These are phyloP conservation scores for Triangularia setosa DNA, from an alignment of 2,329 filamentous ascomycete genomes.

Conservation along the genomic window DNA sequence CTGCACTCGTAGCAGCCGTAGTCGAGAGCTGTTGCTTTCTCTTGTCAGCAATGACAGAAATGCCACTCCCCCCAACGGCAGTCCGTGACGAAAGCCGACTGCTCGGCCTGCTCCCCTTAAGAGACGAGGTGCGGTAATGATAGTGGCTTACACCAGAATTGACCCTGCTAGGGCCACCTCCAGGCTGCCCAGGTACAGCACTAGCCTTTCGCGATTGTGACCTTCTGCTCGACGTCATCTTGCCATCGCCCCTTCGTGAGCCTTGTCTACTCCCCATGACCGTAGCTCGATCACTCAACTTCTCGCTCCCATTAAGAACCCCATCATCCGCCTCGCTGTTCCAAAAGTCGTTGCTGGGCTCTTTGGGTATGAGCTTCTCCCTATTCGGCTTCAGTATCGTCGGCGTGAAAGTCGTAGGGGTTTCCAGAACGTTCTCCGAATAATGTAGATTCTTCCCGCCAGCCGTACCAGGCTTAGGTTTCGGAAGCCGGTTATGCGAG, in stretches of 20 bases:
- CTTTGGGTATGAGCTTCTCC: constrained; percentile 27
- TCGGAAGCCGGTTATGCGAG: constrained; percentile 70
- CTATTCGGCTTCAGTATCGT: constrained; percentile 32
- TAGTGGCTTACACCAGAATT: constrained; percentile 43
- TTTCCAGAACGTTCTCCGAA: constrained; percentile 83
- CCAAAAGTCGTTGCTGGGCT: constrained; percentile 55
- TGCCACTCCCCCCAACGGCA: constrained; percentile 12
- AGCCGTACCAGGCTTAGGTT: constrained; percentile 62
- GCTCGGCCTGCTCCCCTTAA: constrained; percentile 28
- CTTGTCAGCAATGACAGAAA: constrained; percentile 30
- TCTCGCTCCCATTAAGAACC: constrained; percentile 41
- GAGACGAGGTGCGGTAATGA: constrained; percentile 25
- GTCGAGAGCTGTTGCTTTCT: constrained; percentile 33
- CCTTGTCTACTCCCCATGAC: constrained; percentile 50
- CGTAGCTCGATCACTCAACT: constrained; percentile 47
- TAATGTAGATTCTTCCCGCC: constrained; percentile 89
- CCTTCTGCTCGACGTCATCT: constrained; percentile 44
- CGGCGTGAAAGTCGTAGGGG: constrained; percentile 41
- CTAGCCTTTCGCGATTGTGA: constrained; percentile 58
- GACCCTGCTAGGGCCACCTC: constrained; percentile 38
- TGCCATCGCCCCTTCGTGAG: constrained; percentile 50
- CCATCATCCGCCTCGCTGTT: constrained; percentile 71
- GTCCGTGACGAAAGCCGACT: constrained; percentile 29
- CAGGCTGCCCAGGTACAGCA: constrained; percentile 28
- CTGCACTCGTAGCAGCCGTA: constrained; percentile 18